These are phyloP conservation scores for Allantophomopsis cytisporea DNA, from an alignment of 2,329 filamentous ascomycete genomes.

Conservation along the genomic window DNA sequence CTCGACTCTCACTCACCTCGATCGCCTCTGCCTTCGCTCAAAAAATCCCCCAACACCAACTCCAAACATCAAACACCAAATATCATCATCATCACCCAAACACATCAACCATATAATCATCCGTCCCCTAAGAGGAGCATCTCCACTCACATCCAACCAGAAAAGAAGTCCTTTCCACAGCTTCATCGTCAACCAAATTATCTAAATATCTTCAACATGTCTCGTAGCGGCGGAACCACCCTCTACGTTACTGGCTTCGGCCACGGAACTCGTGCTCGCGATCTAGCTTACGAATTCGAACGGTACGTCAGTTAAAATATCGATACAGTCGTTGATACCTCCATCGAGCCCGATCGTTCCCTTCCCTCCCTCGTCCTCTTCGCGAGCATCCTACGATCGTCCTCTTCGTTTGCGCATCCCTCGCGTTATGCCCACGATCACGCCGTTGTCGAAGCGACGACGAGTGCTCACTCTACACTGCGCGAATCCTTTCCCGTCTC, in stretches of 20 bases:
- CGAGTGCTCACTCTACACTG: neutral
- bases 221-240: slow-evolving; percentile 81
- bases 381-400: slow-evolving; percentile 18
- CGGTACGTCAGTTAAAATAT: neutral
- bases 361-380: slow-evolving; percentile 25
- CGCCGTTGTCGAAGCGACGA: too few species aligned
- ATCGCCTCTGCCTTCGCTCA: too few species aligned
- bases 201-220: slow-evolving; percentile 41
- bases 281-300: slow-evolving; percentile 99
- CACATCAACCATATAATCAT: too few species aligned
- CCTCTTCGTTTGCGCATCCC: slow-evolving; percentile 24
- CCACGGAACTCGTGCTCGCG: slow-evolving; percentile 94
- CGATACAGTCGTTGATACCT: slow-evolving; percentile 9
- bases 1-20: too few species aligned
- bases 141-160: too few species aligned
- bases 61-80: too few species aligned
- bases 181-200: neutral
- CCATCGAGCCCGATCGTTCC: slow-evolving; percentile 32
- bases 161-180: neutral
- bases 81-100: too few species aligned
- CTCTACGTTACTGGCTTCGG: slow-evolving; percentile 99
- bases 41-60: too few species aligned
- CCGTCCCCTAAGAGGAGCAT: too few species aligned
- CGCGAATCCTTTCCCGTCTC: neutral
- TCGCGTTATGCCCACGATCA: slow-evolving; percentile 3